Percentiles rank a stretch among this genome's conserved stretches.
phyloP scores from a whole-genome alignment of 495 filamentous ascomycete genomes.

The Penicillium paxilli region DNA sequence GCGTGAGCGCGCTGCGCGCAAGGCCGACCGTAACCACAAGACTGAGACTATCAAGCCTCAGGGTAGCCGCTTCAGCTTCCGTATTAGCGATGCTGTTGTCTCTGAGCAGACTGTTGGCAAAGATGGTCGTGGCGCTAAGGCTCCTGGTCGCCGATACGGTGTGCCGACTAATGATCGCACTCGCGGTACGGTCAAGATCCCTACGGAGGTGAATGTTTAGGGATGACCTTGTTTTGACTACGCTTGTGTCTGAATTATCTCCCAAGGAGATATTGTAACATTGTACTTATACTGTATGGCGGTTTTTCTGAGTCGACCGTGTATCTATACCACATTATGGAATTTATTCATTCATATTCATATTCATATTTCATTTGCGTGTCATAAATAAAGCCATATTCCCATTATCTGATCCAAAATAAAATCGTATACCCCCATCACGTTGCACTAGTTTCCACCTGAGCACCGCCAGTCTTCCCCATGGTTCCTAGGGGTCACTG shows the following conservation, averaged over 20 bases:
- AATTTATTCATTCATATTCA: conserved; percentile 9
- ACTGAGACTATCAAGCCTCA: conserved; percentile 45
- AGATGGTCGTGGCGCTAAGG: conserved; percentile 57
- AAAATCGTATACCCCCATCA: too few relatives aligned
- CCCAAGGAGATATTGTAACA: conserved; percentile 18
- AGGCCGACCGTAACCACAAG: conserved; percentile 39
- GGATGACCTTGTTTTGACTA: conserved; percentile 23
- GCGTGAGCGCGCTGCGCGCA: conserved; percentile 34
- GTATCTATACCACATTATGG: conserved; percentile 31
- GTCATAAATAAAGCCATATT: too few relatives aligned
- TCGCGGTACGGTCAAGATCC: conserved; percentile 73
- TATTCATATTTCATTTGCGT: not conserved
- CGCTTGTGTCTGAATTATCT: not conserved
- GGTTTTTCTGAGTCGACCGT: conserved; percentile 19
- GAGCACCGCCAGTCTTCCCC: too few relatives aligned
- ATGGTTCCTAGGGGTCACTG: too few relatives aligned
- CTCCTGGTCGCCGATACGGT: conserved; percentile 67
- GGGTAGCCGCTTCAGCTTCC: conserved; percentile 75
- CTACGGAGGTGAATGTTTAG: conserved; percentile 52
- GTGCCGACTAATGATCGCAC: conserved; percentile 69
- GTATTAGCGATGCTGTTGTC: conserved; percentile 63
- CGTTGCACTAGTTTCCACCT: too few relatives aligned
- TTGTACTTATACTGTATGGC: conserved; percentile 20
- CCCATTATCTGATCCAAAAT: too few relatives aligned
- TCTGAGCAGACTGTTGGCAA: conserved; percentile 58